Base-by-base conservation (phyloP, 345 rosid genomes). In the Atalantia buxifolia region DNA sequence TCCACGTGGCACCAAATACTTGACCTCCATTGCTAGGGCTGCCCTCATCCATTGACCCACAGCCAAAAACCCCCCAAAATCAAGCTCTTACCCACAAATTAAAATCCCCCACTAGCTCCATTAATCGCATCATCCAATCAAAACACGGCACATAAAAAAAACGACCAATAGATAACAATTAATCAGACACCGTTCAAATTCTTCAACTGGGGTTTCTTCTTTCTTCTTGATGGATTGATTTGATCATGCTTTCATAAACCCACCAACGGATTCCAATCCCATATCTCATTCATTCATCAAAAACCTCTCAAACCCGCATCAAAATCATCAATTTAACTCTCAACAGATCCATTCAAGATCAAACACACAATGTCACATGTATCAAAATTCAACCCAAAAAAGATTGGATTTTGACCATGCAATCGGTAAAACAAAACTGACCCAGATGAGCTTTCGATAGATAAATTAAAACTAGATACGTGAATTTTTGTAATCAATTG, bases 191-290 rank as follows among this genome's bases (percentile, higher is more conserved):
- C 79, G 72, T 76, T 61, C 65, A 30, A 79, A 57, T 61, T 75
- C 77, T 60, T 74, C 74, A 79, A 84, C 79, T 73, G 75, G 45
- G 42, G 61, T 71, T 78, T 56, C 80, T 38, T 69, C 50, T 25
- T 27, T 27, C n/a, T 10, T 27, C 60, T 35, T 70, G 64, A 67
- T 75, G 35, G 31, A 31, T 70, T 28, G 76, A 83, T 45, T 45
- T 67, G 74, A 77, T 18, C 70, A 66, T 66, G 36, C 9, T 74
- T 73, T 78, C 67, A 74, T 66, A 61, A 82, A 82, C 77, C 73
- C 83, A 77, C 98, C 98, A 71, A 85, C 90, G 67, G 93, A 92
- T 83, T 92, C 83, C 64, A 92, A 90, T 87, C 93, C 96, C 96
- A 87, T 90, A 66, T 79, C 83, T 86, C 85, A 81, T 86, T 84